Evolutionary conservation across 2,329 filamentous ascomycete species (phyloP), one percentile per base, ranked within the genome.

Genomic region (Scedosporium dehoogii): DNA sequence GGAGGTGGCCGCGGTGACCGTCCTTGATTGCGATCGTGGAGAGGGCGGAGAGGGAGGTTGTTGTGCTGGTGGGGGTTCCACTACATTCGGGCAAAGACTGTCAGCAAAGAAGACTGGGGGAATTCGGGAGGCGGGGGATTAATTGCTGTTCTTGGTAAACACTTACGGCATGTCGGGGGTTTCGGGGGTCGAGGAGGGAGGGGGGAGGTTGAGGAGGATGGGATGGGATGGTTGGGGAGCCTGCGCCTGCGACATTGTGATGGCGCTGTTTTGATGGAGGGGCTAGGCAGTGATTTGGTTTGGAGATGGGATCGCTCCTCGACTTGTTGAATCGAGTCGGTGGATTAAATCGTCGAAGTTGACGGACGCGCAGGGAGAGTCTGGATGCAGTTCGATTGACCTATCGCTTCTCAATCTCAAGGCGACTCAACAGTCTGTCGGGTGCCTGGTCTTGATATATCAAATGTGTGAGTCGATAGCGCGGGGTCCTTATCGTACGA

Each of bases 11-110:
- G 64, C 91, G 90, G 71, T 97, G 91, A 68, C 93, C 93, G 72
- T 97, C 93, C 76, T 97, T 96, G 81, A 96, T 96, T 60, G 93
- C 93, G 12, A 91, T 94, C 18, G 93, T 97, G 16, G 91, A 96
- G 58, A 97, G 83, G 48, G 92, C 88, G 27, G 91, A 96, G 70
- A 97, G 87, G 60, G 92, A 96, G 12, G 92, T 97, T 3, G 91
- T 96, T 48, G 90, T 89, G 67, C 91, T 96, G 67, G 94, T 97
- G 3, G 93, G 93, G 2, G 93, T 97, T 70, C 93, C 92, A 66
- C 91, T 96, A 66, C 3, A 21, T n/a, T n/a, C 6, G 44, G 21
- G 16, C 16, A 4, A 9, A 51, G 44, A 51, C 10, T 6, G 33
- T 59, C 27, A 59, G 57, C 33, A 12, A 46, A 9, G 29, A 33